Percentiles rank a stretch among this genome's conserved stretches.
Evolutionary conservation across 2,329 filamentous ascomycete species (phyloP).

Genomic region (Pezicula rhizophila): DNA sequence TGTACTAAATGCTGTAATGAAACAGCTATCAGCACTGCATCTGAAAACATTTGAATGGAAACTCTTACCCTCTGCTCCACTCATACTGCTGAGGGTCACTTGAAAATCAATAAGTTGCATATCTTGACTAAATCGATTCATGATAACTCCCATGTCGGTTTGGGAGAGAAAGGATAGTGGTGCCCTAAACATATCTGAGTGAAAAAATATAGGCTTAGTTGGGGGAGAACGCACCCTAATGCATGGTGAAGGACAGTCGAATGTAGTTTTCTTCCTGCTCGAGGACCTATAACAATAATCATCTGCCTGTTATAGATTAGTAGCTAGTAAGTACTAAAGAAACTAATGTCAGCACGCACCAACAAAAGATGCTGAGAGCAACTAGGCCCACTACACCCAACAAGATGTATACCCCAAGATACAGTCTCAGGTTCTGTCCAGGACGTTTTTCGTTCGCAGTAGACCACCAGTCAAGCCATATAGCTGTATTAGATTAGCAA

Average conservation of each 20-base stretch:
- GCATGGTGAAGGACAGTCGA: conserved; percentile 33
- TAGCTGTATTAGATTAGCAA: background rate
- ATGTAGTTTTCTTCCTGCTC: conserved; percentile 43
- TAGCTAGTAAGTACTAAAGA: conserved; percentile 2
- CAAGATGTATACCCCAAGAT: background rate
- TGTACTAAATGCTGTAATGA: conserved; percentile 15
- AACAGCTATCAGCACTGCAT: no score
- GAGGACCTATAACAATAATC: conserved; percentile 46
- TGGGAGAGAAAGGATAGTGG: conserved; percentile 36
- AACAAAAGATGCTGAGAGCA: background rate
- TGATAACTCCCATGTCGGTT: conserved; percentile 36
- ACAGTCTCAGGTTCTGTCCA: background rate
- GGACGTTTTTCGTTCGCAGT: background rate
- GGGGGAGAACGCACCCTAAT: no score
- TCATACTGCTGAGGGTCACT: conserved; percentile 19
- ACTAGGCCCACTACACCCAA: background rate
- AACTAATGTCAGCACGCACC: conserved; percentile 17
- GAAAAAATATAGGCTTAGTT: no score
- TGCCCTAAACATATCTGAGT: no score
- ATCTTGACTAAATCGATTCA: conserved; percentile 42
- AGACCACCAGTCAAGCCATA: background rate
- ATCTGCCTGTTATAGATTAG: conserved; percentile 27
- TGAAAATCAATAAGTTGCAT: conserved; percentile 22
- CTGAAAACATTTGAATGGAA: no score
- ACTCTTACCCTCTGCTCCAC: background rate